phyloP scores from a whole-genome alignment of 208 protist genomes.

The Leishmania gerbilli region DNA sequence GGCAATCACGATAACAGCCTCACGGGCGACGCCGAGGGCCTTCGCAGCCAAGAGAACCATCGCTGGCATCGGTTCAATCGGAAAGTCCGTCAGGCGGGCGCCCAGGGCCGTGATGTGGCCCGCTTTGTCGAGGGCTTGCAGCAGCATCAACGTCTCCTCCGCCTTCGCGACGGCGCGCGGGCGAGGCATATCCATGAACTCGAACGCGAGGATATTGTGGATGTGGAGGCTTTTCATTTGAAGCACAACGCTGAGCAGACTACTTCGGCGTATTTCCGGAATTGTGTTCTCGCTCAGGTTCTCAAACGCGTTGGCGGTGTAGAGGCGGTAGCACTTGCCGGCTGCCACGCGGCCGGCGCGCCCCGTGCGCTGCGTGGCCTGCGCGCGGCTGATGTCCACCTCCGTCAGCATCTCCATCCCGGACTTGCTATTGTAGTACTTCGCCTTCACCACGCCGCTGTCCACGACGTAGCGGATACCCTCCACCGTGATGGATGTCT shows the following conservation, averaged over 20 bases:
- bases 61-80: slow-evolving; percentile 96
- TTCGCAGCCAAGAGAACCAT: slow-evolving; percentile 96
- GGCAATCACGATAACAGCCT: slow-evolving; percentile 95
- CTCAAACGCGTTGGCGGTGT: slow-evolving; percentile 95
- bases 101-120: slow-evolving; percentile 91
- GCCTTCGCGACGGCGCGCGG: slow-evolving; percentile 89
- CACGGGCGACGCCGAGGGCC: slow-evolving; percentile 93
- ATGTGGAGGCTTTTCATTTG: slow-evolving; percentile 96
- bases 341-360: slow-evolving; percentile 96
- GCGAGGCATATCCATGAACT: slow-evolving; percentile 98
- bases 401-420: slow-evolving; percentile 97
- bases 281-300: slow-evolving; percentile 95
- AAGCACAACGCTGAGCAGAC: slow-evolving; percentile 97
- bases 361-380: slow-evolving; percentile 96
- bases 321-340: slow-evolving; percentile 98
- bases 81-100: slow-evolving; percentile 96
- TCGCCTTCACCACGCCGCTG: slow-evolving; percentile 97
- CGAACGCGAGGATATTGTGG: slow-evolving; percentile 96
- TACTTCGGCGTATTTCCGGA: slow-evolving; percentile 99
- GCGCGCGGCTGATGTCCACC: slow-evolving; percentile 93
- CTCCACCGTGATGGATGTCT: slow-evolving; percentile 99
- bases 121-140: slow-evolving; percentile 93
- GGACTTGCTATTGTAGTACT: slow-evolving; percentile 96
- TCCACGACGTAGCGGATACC: slow-evolving; percentile 99
- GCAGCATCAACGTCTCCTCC: slow-evolving; percentile 92